A percentile compares a stretch with the other conserved stretches of the same genome.
Conservation (phyloP, 129 eudicot species). For the Heracleum sosnowskyi region DNA sequence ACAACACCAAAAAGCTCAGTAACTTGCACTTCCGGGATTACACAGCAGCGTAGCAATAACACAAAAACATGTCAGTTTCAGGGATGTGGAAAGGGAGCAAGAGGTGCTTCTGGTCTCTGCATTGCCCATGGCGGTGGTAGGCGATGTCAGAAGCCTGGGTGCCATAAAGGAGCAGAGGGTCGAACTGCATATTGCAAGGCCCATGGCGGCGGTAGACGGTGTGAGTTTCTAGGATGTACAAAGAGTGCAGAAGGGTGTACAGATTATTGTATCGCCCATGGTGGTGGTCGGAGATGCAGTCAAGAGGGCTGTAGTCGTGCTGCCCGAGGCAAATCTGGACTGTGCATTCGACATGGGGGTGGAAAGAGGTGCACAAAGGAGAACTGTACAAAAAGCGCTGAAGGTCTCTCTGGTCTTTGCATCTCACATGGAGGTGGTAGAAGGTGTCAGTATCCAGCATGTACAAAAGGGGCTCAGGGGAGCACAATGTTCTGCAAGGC, state of each 20-base stretch:
- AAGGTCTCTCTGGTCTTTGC: slow-evolving; percentile 92
- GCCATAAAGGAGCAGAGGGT: slow-evolving; percentile 96
- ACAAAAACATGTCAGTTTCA: slow-evolving; percentile 70
- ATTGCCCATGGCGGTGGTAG: slow-evolving; percentile 99
- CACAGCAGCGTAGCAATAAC: slow-evolving; percentile 59
- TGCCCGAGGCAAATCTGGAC: slow-evolving; percentile 80
- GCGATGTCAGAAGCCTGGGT: slow-evolving; percentile 86
- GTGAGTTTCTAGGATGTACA: slow-evolving; percentile 81
- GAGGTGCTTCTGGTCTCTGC: slow-evolving; percentile 97
- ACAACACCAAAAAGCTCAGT: slow-evolving; percentile 62
- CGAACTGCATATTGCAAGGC: slow-evolving; percentile 96
- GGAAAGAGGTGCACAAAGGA: slow-evolving; percentile 88
- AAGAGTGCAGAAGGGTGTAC: slow-evolving; percentile 98
- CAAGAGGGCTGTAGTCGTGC: slow-evolving; percentile 76
- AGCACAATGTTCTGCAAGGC: slow-evolving; percentile 97
- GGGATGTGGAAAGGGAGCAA: slow-evolving; percentile 87
- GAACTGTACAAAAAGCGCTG: slow-evolving; percentile 85
- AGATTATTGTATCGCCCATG: slow-evolving; percentile 92
- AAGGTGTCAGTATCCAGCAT: slow-evolving; percentile 65
- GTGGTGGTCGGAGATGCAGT: slow-evolving; percentile 91
- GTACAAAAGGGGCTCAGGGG: slow-evolving; percentile 91
- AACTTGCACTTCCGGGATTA: slow-evolving; percentile 75
- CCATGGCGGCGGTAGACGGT: slow-evolving; percentile 93
- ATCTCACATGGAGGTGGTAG: slow-evolving; percentile 98
- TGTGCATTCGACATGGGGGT: slow-evolving; percentile 96